Percentiles rank a stretch among this genome's conserved stretches.
Evolutionary conservation across 2,329 filamentous ascomycete genomes (phyloP).

Genomic region (Aspergillus puulaauensis): DNA sequence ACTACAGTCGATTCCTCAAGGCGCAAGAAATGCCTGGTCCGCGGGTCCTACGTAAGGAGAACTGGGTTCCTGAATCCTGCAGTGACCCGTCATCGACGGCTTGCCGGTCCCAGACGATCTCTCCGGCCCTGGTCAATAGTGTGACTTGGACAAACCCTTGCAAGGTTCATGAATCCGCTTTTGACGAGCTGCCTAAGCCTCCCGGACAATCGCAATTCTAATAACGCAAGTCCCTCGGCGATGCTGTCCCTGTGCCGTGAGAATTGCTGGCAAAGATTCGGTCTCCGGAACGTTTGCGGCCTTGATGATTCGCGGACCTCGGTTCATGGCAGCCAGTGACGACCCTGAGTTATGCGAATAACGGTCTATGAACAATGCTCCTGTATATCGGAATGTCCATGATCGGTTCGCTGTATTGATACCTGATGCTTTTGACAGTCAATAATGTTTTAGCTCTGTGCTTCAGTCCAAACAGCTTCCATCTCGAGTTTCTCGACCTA

Average conservation of each 20-base stretch:
- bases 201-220: slow-evolving; percentile 3
- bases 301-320: not conserved
- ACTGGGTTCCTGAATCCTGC: not conserved
- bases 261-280: not conserved
- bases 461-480: not conserved
- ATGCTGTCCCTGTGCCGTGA: not conserved
- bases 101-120: slow-evolving; percentile 7
- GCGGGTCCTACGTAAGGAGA: not conserved
- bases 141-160: not conserved
- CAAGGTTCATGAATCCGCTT: not conserved
- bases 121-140: not conserved
- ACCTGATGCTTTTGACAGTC: not conserved
- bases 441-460: not conserved
- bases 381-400: not conserved
- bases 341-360: not conserved
- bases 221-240: not conserved
- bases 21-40: not conserved
- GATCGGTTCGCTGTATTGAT: not conserved
- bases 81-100: not conserved
- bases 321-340: not conserved
- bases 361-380: not conserved
- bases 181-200: not conserved
- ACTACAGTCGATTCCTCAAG: too few species aligned
- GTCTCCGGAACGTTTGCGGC: not conserved
- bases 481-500: not conserved